Conservation (phyloP, 805 yeast genomes). For the Priceomyces melissophilus region DNA sequence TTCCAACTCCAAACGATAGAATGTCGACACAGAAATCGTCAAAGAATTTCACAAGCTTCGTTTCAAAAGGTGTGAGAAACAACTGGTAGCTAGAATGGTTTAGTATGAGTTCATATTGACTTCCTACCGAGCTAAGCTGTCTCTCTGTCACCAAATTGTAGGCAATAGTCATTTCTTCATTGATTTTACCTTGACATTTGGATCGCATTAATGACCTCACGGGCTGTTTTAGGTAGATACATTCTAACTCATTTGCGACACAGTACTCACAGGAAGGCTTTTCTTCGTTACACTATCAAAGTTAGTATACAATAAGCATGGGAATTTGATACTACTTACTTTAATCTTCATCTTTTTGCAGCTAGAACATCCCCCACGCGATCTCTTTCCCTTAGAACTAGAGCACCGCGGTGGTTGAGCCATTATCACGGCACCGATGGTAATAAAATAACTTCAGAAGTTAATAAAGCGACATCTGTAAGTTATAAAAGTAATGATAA, state of each 20-base stretch:
- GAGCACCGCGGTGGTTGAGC: too few relatives aligned
- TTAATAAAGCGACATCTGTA: too few relatives aligned
- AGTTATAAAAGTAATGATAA: too few relatives aligned
- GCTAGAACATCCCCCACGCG: constrained; percentile 8
- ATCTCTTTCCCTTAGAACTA: not conserved
- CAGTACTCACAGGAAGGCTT: constrained; percentile 27
- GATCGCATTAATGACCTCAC: too few relatives aligned
- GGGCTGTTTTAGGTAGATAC: too few relatives aligned
- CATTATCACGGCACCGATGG: too few relatives aligned
- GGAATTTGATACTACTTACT: constrained; percentile 1
- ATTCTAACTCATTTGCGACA: constrained; percentile 16
- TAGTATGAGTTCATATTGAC: constrained; percentile 14
- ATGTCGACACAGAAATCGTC: constrained; percentile 23
- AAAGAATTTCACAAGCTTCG: constrained; percentile 14
- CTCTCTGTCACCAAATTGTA: too few relatives aligned
- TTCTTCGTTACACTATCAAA: constrained; percentile 19
- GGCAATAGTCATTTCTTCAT: too few relatives aligned
- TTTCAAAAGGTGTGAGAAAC: constrained; percentile 9
- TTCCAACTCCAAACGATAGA: constrained; percentile 22
- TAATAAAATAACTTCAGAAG: too few relatives aligned
- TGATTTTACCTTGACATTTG: too few relatives aligned
- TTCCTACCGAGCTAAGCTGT: too few relatives aligned
- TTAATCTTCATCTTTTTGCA: constrained; percentile 14
- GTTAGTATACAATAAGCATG: too few relatives aligned
- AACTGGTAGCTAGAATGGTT: constrained; percentile 19